Conservation (phyloP, 306 rosid species). For the Fragaria vesca region DNA sequence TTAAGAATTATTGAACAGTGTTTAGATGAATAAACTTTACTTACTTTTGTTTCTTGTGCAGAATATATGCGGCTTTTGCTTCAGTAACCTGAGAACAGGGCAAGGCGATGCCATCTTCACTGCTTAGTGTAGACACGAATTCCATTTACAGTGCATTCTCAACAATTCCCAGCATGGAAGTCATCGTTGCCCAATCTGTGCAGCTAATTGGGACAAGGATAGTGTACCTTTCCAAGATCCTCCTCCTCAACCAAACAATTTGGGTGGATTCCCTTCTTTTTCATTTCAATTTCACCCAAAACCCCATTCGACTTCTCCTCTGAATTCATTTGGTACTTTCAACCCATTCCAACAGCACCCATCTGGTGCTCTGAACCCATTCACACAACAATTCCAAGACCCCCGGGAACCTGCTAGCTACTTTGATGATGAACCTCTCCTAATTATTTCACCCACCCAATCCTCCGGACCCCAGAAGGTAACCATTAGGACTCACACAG, state of each 20-base stretch:
- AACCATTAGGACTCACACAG: neutral
- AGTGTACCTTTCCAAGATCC: neutral
- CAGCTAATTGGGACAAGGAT: neutral
- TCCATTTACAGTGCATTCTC: neutral
- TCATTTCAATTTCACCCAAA: neutral
- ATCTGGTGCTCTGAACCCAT: too few relatives aligned
- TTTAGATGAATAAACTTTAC: neutral
- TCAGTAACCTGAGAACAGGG: neutral
- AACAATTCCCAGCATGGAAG: neutral
- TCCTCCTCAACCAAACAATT: neutral
- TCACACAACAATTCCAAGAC: neutral
- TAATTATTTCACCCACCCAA: neutral
- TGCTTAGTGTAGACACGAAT: neutral
- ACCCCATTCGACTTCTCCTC: neutral
- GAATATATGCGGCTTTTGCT: neutral
- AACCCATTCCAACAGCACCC: neutral
- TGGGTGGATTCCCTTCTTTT: neutral
- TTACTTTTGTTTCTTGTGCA: neutral
- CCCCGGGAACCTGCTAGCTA: neutral
- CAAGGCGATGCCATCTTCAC: neutral
- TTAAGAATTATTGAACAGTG: neutral
- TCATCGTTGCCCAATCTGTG: neutral
- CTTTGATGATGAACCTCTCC: neutral
- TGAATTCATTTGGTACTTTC: too few relatives aligned
- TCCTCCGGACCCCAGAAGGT: neutral